Conservation (phyloP, 129 eudicot species). For the Kitagawia praeruptora region DNA sequence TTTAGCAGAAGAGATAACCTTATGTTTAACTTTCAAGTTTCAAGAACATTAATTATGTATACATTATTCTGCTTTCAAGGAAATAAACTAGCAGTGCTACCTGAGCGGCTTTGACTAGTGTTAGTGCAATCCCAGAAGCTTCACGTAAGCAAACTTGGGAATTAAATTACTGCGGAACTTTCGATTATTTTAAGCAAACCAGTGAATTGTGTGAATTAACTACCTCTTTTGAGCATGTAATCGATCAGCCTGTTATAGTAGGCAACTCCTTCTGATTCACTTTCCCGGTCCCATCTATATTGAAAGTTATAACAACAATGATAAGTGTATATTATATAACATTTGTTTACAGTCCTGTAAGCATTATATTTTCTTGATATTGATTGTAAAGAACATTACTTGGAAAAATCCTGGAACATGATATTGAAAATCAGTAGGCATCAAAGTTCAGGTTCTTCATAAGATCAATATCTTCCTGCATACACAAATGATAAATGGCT, state of each 20-base stretch:
- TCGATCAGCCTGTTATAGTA: conserved; percentile 67
- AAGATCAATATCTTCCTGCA: conserved; percentile 75
- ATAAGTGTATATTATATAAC: not conserved
- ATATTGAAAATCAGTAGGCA: conserved; percentile 89
- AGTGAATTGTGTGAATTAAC: not conserved
- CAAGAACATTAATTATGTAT: too few relatives aligned
- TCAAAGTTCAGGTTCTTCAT: conserved; percentile 72
- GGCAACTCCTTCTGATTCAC: conserved; percentile 72
- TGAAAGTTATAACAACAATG: not conserved
- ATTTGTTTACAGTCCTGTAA: not conserved
- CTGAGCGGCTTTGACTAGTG: too few relatives aligned
- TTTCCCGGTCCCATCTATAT: conserved; percentile 67
- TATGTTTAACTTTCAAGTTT: too few relatives aligned
- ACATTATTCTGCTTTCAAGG: too few relatives aligned
- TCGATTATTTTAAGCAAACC: not conserved
- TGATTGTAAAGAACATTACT: conserved; percentile 25
- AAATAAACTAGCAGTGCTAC: too few relatives aligned
- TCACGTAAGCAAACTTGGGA: too few relatives aligned
- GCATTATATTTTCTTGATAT: not conserved
- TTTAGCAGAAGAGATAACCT: too few relatives aligned
- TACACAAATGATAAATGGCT: not conserved
- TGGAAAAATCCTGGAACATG: conserved; percentile 91
- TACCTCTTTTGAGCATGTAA: conserved; percentile 76
- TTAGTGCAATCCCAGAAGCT: too few relatives aligned
- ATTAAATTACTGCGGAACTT: not conserved